Base-by-base conservation (phyloP, 2,329 filamentous ascomycete species). In the Didymella lethalis region DNA sequence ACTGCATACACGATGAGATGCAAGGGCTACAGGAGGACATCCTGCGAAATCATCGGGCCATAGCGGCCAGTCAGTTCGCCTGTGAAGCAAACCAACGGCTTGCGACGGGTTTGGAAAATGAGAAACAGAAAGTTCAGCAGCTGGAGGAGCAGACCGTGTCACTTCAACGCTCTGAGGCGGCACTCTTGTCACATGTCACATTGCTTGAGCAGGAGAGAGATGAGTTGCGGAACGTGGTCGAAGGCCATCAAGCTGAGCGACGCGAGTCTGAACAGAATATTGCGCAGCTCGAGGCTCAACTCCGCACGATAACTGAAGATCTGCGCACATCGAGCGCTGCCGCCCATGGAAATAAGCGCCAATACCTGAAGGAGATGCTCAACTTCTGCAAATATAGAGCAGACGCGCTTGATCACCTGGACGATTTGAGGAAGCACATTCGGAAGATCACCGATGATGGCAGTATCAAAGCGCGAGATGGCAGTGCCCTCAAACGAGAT, bases 1-100 rank as follows among this genome's bases (percentile, higher is more conserved):
- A n/a, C 0, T 57, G 48, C 25, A 54, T 75, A 14, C 48, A 51
- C 16, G 50, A 62, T 10, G 63, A 73, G 28, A 14, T 73, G 14
- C 28, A 64, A 4, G 20, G 18, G 28, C 47, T 76, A 32, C 57
- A 53, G 23, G 29, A 20, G 1, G 66, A 72, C 2, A 59, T 73
- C 8, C 29, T 68, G 16, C 67, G 64, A 40, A 64, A 67, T 18
- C 59, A 69, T 12, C 62, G 73, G 23, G 47, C 63, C 7, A 57
- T 67, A 29, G 25, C 49, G 0, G 57, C 73, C n/a, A 61, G 54
- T 11, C 41, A 60, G 4, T 62, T 64, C 7, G 56, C 55, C 8
- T 61, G 55, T 8, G 48, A 68, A n/a, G 48, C 38, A 1, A 72
- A 64, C 32, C 50, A 58, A 10, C 11, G 41, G 20, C 61, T 75